A percentile compares a stretch with the other conserved stretches of the same genome.
These are phyloP conservation scores for Saturnispora sanitii DNA, from an alignment of 805 yeast genomes.

Conservation along the genomic window DNA sequence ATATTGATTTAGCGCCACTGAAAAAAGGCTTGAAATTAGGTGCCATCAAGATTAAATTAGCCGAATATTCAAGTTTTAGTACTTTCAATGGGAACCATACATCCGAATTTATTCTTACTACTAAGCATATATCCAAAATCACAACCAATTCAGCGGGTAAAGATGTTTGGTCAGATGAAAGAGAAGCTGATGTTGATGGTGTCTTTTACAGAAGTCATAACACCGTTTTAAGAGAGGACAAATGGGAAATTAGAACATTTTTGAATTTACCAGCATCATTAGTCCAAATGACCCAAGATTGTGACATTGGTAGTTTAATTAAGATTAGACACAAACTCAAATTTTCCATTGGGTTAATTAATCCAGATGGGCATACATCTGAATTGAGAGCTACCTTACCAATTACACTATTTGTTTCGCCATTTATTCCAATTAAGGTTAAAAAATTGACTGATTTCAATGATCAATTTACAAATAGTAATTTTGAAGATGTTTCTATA, in stretches of 20 bases:
- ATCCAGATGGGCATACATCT: conserved; percentile 88
- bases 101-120: conserved; percentile 51
- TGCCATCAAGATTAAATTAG: conserved; percentile 53
- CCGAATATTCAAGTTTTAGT: conserved; percentile 53
- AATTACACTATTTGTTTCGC: conserved; percentile 41
- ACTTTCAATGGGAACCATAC: conserved; percentile 48
- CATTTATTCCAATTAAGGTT: conserved; percentile 67
- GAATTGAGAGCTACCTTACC: conserved; percentile 90
- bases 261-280: conserved; percentile 65
- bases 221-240: conserved; percentile 35
- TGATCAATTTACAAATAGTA: conserved; percentile 15
- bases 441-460: conserved; percentile 24
- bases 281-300: conserved; percentile 77
- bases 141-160: conserved; percentile 31
- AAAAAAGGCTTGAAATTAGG: conserved; percentile 75
- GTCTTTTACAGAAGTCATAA: conserved; percentile 26
- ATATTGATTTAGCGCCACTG: conserved; percentile 66
- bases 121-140: conserved; percentile 37
- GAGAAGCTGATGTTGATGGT: conserved; percentile 29
- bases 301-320: conserved; percentile 55
- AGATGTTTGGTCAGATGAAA: conserved; percentile 30
- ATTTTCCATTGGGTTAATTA: conserved; percentile 65
- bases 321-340: conserved; percentile 85
- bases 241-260: conserved; percentile 63
- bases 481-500: conserved; percentile 22